Base-by-base conservation (phyloP, 495 filamentous ascomycete genomes). In the Talaromyces ruber region DNA sequence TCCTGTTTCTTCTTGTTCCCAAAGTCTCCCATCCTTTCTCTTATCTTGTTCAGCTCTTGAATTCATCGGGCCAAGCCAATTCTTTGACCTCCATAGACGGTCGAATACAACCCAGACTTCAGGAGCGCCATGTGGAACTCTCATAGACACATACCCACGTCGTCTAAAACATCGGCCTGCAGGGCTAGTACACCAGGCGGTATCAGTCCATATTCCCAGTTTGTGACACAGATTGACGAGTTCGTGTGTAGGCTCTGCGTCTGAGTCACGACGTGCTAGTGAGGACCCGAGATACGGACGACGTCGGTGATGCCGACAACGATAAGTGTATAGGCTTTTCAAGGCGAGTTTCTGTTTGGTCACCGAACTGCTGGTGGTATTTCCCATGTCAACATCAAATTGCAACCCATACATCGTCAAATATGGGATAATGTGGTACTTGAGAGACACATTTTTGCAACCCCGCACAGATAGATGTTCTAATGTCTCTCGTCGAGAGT, bases 31-130 rank as follows among this genome's bases (percentile, higher is more conserved):
- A 66, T 79, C 79, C 24, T 62, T 64, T 45, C 63, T 67, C n/a
- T 53, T 55, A 8, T 67, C 50, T 57, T 66, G 58, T 59, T 53
- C 30, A 14, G 55, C 12, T 28, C 62, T 61, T 16, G 74, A 72
- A 7, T 70, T 63, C 16, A 71, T 64, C 3, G 74, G 76, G 6
- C 83, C 83, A 54, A 86, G 78, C 70, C 81, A 82, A 62, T 86
- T 86, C 61, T 80, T 78, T 21, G 80, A 84, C 52, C 84, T 69
- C 83, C 84, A 86, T 55, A 86, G 71, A 60, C 84, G 74, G 71
- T 86, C 84, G 65, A 84, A 86, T 4, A 84, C 82, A n/a, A 86
- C 84, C 82, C 82, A 86, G 6, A 85, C 83, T 62, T 85, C 84
- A 4, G 76, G 72, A 1, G 75, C 77, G 16, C 79, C 81, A 55